phyloP scores from a whole-genome alignment of 1,284 basidiomycete genomes.

The Cutaneotrichosporon dermatis region DNA sequence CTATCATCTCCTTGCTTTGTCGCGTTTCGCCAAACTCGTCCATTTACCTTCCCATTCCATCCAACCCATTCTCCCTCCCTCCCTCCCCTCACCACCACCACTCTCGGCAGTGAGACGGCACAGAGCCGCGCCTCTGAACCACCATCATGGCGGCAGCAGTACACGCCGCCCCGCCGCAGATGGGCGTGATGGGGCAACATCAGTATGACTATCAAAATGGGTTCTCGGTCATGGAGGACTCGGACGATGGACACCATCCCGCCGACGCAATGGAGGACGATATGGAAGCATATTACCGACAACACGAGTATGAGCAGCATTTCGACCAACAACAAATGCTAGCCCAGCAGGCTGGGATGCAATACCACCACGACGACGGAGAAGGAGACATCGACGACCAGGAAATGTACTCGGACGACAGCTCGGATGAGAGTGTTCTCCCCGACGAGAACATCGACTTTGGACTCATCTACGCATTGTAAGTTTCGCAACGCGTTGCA shows the following conservation, averaged over 20 bases:
- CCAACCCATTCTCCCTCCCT: neutral
- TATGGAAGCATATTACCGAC: slow-evolving; percentile 18
- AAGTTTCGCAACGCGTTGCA: slow-evolving; percentile 15
- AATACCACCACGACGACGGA: slow-evolving; percentile 17
- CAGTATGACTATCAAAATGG: slow-evolving; percentile 20
- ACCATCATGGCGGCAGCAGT: slow-evolving; percentile 14
- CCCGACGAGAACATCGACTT: slow-evolving; percentile 55
- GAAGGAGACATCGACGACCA: slow-evolving; percentile 25
- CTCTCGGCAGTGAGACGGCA: too few relatives aligned
- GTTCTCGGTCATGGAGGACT: slow-evolving; percentile 34
- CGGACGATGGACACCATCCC: slow-evolving; percentile 21
- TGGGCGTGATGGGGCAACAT: slow-evolving; percentile 2
- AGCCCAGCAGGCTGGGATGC: slow-evolving; percentile 12
- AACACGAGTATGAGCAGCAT: slow-evolving; percentile 20
- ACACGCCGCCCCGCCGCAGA: slow-evolving; percentile 5
- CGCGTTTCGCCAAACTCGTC: too few relatives aligned
- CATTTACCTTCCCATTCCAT: too few relatives aligned
- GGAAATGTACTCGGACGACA: slow-evolving; percentile 37
- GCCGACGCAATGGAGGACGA: slow-evolving; percentile 19
- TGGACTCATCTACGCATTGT: slow-evolving; percentile 53
- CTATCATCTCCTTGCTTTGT: too few relatives aligned
- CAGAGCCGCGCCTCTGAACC: neutral
- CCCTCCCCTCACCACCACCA: neutral
- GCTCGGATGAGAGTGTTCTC: slow-evolving; percentile 47
- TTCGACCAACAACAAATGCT: slow-evolving; percentile 42